Conservation (phyloP, 257 asterid species). For the Penstemon eatonii region DNA sequence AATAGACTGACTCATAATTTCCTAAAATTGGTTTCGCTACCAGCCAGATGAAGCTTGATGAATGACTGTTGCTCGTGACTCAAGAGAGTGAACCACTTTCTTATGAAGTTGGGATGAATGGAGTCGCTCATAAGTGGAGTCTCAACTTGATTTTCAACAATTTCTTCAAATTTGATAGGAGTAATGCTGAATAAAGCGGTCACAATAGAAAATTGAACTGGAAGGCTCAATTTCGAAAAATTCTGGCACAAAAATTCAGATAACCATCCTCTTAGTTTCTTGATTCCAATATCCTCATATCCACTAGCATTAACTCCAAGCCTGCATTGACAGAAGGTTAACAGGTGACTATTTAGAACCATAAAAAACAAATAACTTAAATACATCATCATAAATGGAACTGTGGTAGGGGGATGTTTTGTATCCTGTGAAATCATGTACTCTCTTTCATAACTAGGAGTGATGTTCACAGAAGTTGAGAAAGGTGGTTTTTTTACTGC, state of each 20-base stretch:
- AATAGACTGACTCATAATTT: neutral
- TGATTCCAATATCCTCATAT: conserved; percentile 51
- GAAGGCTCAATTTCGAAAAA: conserved; percentile 36
- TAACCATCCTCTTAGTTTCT: conserved; percentile 51
- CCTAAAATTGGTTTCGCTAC: conserved; percentile 16
- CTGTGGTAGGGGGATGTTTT: neutral
- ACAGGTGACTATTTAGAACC: conserved; percentile 13
- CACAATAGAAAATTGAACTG: conserved; percentile 47
- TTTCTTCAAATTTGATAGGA: conserved; percentile 48
- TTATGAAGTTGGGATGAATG: conserved; percentile 38
- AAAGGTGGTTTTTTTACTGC: neutral
- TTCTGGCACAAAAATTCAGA: conserved; percentile 34
- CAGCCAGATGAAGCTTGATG: conserved; percentile 42
- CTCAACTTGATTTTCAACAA: conserved; percentile 33
- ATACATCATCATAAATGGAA: neutral
- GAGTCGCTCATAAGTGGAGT: conserved; percentile 33
- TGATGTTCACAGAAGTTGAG: too few relatives aligned
- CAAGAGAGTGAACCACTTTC: conserved; percentile 67
- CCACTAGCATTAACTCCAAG: conserved; percentile 63
- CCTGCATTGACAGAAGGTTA: conserved; percentile 43
- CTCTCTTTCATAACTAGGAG: neutral
- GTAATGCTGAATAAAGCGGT: conserved; percentile 52
- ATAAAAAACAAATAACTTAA: neutral
- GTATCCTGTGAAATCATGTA: neutral
- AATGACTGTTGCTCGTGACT: conserved; percentile 56